Conservation (phyloP, 805 yeast species). For the Nakazawaea wyomingensis region DNA sequence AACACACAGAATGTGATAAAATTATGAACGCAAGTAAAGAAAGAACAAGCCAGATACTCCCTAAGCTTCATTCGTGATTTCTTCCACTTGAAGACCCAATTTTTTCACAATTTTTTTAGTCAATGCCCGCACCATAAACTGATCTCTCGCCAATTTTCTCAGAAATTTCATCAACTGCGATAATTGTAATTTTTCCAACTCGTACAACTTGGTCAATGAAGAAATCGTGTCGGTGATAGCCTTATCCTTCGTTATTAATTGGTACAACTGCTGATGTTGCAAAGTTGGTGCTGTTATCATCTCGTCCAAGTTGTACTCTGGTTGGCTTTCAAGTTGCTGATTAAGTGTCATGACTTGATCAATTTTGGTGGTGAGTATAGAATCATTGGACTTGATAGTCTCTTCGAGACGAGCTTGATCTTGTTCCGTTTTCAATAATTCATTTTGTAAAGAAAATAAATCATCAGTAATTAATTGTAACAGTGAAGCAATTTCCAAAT, state of each 20-base stretch:
- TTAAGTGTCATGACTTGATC: conserved; percentile 15
- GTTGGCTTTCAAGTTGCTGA: conserved; percentile 25
- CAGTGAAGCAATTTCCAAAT: conserved; percentile 6
- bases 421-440: conserved; percentile 18
- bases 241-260: conserved; percentile 56
- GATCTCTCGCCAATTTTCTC: conserved; percentile 57
- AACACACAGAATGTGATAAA: no score
- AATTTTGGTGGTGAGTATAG: conserved; percentile 21
- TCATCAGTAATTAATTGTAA: conserved; percentile 16
- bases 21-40: no score
- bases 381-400: conserved; percentile 24
- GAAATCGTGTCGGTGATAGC: conserved; percentile 64
- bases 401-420: conserved; percentile 16
- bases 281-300: conserved; percentile 45
- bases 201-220: conserved; percentile 26
- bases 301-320: conserved; percentile 35
- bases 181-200: conserved; percentile 50
- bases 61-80: no score
- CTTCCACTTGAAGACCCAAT: conserved; percentile 1
- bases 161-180: conserved; percentile 37
- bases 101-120: conserved; percentile 2
- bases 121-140: conserved; percentile 37
- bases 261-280: conserved; percentile 57
- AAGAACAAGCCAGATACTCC: no score
- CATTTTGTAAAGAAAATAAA: conserved; percentile 18